Percentiles rank a stretch among this genome's conserved stretches.
Evolutionary conservation across 768 basidiomycete genomes (phyloP).

Genomic region (Lactifluus hygrophoroides): DNA sequence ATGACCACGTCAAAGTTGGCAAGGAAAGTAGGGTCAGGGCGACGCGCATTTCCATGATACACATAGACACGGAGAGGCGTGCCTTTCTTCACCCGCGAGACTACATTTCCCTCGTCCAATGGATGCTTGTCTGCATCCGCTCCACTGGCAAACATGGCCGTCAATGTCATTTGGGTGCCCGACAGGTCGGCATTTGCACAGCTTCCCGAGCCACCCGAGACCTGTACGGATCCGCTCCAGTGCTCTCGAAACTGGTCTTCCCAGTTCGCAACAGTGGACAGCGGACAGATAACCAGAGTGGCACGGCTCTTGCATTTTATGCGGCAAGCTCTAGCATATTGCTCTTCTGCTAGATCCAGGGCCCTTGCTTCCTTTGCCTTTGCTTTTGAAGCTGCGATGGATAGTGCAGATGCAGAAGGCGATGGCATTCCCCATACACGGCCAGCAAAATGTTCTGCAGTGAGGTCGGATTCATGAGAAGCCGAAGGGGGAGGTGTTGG

Average conservation of each 20-base stretch:
- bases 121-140: neutral
- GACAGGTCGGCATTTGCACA: constrained; percentile 24
- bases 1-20: constrained; percentile 96
- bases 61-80: constrained; percentile 77
- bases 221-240: constrained; percentile 81
- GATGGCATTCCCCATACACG: constrained; percentile 84
- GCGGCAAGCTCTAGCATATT: constrained; percentile 58
- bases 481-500: constrained; percentile 30
- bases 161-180: constrained; percentile 30
- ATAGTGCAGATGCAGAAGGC: constrained; percentile 23
- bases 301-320: constrained; percentile 81
- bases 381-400: constrained; percentile 35
- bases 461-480: constrained; percentile 27
- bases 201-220: constrained; percentile 71
- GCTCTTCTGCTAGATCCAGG: constrained; percentile 65
- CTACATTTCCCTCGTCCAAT: neutral
- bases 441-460: constrained; percentile 58
- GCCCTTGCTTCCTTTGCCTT: constrained; percentile 58
- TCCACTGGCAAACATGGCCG: constrained; percentile 18
- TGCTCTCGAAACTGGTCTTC: constrained; percentile 98
- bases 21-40: constrained; percentile 77
- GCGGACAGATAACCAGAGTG: constrained; percentile 92
- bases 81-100: constrained; percentile 6
- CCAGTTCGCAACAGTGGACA: constrained; percentile 97
- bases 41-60: constrained; percentile 88